A percentile compares a stretch with the other conserved stretches of the same genome.
These are phyloP conservation scores for Populus tomentosa DNA, from an alignment of 441 rosid genomes.

Conservation along the genomic window DNA sequence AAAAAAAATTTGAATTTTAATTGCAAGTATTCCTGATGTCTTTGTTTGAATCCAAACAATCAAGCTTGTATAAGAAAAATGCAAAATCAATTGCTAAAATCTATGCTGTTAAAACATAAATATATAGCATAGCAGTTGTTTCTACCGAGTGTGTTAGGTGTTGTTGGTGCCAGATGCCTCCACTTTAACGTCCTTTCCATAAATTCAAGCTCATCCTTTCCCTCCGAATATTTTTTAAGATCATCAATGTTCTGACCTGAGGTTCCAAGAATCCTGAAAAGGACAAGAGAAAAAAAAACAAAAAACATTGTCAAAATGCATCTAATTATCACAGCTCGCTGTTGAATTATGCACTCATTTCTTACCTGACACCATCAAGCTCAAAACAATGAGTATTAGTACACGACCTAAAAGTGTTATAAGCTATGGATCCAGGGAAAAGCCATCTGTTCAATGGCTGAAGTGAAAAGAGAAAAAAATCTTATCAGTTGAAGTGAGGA, in stretches of 20 bases:
- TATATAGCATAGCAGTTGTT: background rate
- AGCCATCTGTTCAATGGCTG: conserved; percentile 91
- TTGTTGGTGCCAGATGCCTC: conserved; percentile 96
- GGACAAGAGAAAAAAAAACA: background rate
- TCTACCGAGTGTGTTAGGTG: conserved; percentile 94
- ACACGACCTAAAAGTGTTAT: conserved; percentile 86
- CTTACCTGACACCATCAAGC: conserved; percentile 72
- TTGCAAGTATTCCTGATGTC: background rate
- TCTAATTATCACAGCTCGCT: background rate
- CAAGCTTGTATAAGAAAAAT: background rate
- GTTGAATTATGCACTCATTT: conserved; percentile 7
- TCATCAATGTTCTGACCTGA: conserved; percentile 96
- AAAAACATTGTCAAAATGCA: conserved; percentile 6
- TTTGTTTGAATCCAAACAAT: background rate
- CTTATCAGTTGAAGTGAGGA: background rate
- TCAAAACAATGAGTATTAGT: conserved; percentile 96
- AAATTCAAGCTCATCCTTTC: conserved; percentile 68
- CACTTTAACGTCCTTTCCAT: conserved; percentile 89
- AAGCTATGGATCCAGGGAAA: conserved; percentile 80
- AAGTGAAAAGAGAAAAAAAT: conserved; percentile 24
- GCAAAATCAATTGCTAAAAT: background rate
- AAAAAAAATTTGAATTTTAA: background rate
- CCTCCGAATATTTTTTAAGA: conserved; percentile 85
- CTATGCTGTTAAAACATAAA: background rate
- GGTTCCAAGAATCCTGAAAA: conserved; percentile 84